Evolutionary conservation across 345 rosid species (phyloP), one percentile per base, ranked within the genome.

Genomic region (Arabis hirsuta): DNA sequence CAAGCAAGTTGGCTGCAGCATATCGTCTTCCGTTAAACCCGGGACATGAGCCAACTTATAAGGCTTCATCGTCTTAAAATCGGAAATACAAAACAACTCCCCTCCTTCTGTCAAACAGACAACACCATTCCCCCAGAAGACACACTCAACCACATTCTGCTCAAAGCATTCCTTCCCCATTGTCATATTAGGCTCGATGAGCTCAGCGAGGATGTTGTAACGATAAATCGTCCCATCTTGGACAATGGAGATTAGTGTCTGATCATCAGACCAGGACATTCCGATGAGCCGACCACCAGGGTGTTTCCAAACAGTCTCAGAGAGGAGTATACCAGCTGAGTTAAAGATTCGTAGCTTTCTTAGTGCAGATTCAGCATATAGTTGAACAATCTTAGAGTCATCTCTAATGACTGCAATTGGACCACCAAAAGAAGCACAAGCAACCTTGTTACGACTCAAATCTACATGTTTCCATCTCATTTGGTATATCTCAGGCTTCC

Each of bases 351-450:
- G 89, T 48, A 95, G 96, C 64, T 91, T 95, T 10, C 99, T 86
- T 46, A 90, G 87, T 50, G 99, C 97, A n/a, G 99, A 95, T 56
- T 95, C 98, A 9, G 96, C 89, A 74, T 91, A 87, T 43, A 95
- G 92, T 76, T 95, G 99, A 34, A 95, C 99, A 72, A 95, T 95
- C 90, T 95, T 95, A 24, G 99, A 91, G 73, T 95, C 99, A 67
- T 95, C 99, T 16, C 98, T 89, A 82, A 95, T 95, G 19, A 91
- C 84, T 38, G 99, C 98, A 42, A 91, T 83, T 3, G 99, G 98
- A 9, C 98, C 97, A 10, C 99, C 97, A 71, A 81, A 95, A 0
- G 97, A 87, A 5, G 96, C 98, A 80, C 97, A 88, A 13, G 99
- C 99, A 36, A 91, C 92, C 77, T 87, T 95, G 84, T 95, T 88